phyloP scores from a whole-genome alignment of 176 grass and related monocot species.

The Leersia perrieri region DNA sequence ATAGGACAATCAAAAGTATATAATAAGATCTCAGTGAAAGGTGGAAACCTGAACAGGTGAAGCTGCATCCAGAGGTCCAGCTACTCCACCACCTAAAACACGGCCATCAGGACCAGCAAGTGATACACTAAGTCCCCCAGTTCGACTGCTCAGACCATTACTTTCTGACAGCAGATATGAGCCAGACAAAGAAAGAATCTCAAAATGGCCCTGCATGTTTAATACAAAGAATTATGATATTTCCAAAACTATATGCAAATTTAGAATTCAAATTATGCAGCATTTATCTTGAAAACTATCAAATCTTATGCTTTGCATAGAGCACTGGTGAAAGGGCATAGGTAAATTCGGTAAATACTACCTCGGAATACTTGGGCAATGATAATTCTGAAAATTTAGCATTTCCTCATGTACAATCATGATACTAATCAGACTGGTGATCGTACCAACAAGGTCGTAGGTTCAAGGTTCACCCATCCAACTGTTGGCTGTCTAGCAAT shows the following conservation, averaged over 20 bases:
- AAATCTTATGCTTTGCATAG: neutral
- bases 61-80: conserved; percentile 56
- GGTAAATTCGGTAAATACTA: neutral
- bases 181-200: conserved; percentile 64
- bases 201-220: conserved; percentile 55
- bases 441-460: neutral
- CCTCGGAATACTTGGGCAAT: neutral
- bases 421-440: neutral
- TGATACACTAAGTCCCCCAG: conserved; percentile 49
- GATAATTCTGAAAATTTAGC: neutral
- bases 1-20: neutral
- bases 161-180: conserved; percentile 53
- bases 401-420: neutral
- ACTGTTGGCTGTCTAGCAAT: neutral
- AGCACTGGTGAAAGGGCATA: neutral
- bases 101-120: conserved; percentile 51
- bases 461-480: neutral
- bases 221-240: conserved; percentile 1
- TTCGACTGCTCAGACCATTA: conserved; percentile 43
- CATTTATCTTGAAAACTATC: neutral
- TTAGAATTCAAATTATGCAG: neutral
- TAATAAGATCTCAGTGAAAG: neutral
- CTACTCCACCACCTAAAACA: conserved; percentile 59
- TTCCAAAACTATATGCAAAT: neutral
- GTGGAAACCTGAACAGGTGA: conserved; percentile 57